Evolutionary conservation across 73 alveolate species (phyloP).

Genomic region (Paramecium tetraurelia): DNA sequence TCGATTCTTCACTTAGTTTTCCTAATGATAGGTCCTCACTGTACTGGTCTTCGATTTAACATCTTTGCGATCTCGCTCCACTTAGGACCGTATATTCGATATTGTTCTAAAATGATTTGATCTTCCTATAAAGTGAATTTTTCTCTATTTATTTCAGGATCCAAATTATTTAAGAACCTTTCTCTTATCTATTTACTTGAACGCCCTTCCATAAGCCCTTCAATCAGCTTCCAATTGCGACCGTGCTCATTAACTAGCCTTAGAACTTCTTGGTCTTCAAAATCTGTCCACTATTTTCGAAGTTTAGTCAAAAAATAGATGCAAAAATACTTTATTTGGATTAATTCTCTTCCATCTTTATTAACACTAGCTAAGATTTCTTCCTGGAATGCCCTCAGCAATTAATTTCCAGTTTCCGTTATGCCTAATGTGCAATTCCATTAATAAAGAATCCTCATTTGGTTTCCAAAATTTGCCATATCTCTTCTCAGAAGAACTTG

Average conservation of each 20-base stretch:
- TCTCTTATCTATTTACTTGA: conserved; percentile 30
- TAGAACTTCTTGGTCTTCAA: conserved; percentile 25
- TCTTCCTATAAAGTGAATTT: conserved; percentile 35
- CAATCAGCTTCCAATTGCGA: conserved; percentile 41
- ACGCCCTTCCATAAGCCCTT: neutral
- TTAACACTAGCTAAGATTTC: conserved; percentile 26
- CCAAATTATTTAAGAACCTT: conserved; percentile 37
- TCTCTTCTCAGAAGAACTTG: conserved; percentile 48
- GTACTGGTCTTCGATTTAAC: conserved; percentile 46
- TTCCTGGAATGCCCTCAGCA: neutral
- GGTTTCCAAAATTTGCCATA: conserved; percentile 46
- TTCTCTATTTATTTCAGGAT: conserved; percentile 38
- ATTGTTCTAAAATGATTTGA: conserved; percentile 7
- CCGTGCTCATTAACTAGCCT: conserved; percentile 11
- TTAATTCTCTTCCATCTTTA: conserved; percentile 46
- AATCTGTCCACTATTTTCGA: conserved; percentile 29
- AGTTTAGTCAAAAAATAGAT: neutral
- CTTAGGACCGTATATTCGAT: conserved; percentile 47
- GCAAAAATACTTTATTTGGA: conserved; percentile 24
- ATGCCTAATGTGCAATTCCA: neutral
- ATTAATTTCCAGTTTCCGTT: conserved; percentile 37
- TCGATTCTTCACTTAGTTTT: conserved; percentile 46
- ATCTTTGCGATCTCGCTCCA: conserved; percentile 39
- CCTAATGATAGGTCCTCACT: conserved; percentile 41
- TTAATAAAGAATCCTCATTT: neutral